Evolutionary conservation across 257 asterid species (phyloP).

Genomic region (Nicotiana tomentosiformis): DNA sequence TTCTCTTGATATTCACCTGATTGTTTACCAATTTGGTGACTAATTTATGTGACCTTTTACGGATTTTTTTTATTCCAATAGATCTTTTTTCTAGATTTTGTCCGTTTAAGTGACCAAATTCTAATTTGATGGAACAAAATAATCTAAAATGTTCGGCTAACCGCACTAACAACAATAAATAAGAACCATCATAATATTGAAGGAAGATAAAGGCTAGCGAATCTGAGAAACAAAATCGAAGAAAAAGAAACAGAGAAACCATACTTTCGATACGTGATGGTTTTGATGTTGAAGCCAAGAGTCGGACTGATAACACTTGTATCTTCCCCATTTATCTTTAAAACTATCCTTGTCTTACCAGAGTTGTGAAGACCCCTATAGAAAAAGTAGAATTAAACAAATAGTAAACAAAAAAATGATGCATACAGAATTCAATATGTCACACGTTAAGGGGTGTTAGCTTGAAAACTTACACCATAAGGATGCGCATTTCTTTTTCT

Average conservation of each 20-base stretch:
- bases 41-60: neutral
- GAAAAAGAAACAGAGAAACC: neutral
- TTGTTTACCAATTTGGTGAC: neutral
- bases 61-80: no score
- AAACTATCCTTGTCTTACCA: constrained; percentile 85
- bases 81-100: no score
- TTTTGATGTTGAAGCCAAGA: constrained; percentile 91
- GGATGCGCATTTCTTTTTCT: constrained; percentile 98
- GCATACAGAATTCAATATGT: neutral
- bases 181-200: neutral
- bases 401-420: neutral
- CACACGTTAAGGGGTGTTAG: neutral
- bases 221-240: neutral
- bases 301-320: constrained; percentile 92
- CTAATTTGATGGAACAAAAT: neutral
- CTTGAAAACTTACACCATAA: constrained; percentile 68
- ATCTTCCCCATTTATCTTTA: constrained; percentile 93
- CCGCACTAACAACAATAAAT: neutral
- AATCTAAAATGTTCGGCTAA: neutral
- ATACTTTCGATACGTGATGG: constrained; percentile 72
- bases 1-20: neutral
- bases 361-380: constrained; percentile 92
- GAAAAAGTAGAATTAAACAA: neutral
- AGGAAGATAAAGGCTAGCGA: neutral
- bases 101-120: neutral